phyloP scores from a whole-genome alignment of 1,284 basidiomycete genomes.

The Rhodofomes roseus region DNA sequence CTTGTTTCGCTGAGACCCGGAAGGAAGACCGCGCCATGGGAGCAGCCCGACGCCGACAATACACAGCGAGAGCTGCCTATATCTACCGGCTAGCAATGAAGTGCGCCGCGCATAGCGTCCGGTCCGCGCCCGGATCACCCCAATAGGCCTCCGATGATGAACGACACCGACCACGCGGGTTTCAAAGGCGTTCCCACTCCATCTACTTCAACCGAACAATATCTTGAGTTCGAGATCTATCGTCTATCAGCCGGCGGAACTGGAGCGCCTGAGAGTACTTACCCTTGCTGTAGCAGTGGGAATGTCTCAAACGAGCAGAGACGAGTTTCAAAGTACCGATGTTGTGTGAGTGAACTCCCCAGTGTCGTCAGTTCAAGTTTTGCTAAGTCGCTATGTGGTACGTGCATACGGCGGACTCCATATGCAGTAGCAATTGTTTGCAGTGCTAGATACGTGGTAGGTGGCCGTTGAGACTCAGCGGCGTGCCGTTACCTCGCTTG shows the following conservation, averaged over 20 bases:
- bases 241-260: constrained; percentile 5
- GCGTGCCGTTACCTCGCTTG: not conserved
- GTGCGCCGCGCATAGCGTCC: not conserved
- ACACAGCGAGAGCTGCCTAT: not conserved
- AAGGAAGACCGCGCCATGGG: not conserved
- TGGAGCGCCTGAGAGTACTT: not conserved
- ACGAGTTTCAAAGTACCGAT: not conserved
- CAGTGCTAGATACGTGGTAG: not conserved
- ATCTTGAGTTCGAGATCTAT: constrained; percentile 4
- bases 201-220: not conserved
- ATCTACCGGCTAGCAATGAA: not conserved
- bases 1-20: not conserved
- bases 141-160: not conserved
- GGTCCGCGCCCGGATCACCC: not conserved
- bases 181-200: not conserved
- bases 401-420: too few species aligned
- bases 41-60: not conserved
- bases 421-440: not conserved
- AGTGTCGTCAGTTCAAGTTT: too few species aligned
- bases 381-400: too few species aligned
- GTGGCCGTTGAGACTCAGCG: not conserved
- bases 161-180: not conserved
- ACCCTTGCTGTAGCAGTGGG: too few species aligned
- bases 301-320: not conserved
- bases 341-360: not conserved